Evolutionary conservation across 805 yeast species (phyloP).

Genomic region (Ogataea pilisensis): DNA sequence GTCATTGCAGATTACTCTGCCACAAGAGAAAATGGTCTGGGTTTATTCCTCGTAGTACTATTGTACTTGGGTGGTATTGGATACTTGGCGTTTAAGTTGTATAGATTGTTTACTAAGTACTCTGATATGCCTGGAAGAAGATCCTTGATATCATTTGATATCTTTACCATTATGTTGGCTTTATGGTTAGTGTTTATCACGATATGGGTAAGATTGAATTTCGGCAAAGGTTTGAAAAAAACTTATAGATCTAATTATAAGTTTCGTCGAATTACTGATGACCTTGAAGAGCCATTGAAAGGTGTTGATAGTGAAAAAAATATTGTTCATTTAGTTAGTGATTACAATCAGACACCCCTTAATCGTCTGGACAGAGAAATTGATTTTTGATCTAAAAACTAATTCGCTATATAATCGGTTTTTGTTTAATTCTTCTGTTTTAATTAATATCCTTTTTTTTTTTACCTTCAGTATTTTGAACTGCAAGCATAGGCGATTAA

Average conservation of each 20-base stretch:
- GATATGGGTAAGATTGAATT: slow-evolving; percentile 6
- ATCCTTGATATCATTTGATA: slow-evolving; percentile 39
- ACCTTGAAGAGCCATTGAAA: neutral
- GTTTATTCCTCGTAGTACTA: slow-evolving; percentile 22
- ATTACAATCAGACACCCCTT: neutral
- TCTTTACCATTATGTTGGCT: slow-evolving; percentile 33
- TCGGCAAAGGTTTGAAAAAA: slow-evolving; percentile 14
- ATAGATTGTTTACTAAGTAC: slow-evolving; percentile 30
- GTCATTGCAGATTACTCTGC: slow-evolving; percentile 37
- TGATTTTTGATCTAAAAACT: no score
- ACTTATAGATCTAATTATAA: slow-evolving; percentile 9
- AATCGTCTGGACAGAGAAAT: neutral
- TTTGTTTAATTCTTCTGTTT: no score
- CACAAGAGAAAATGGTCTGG: slow-evolving; percentile 27
- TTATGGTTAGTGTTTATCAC: slow-evolving; percentile 24
- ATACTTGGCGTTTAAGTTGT: slow-evolving; percentile 38
- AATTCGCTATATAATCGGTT: no score
- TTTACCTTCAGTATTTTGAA: no score
- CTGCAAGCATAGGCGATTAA: no score
- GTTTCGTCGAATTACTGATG: neutral
- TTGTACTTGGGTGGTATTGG: slow-evolving; percentile 34
- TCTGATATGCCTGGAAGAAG: slow-evolving; percentile 38
- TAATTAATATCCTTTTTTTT: no score
- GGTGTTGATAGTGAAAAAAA: neutral
- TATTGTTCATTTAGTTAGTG: no score